Evolutionary conservation across 208 protist species (phyloP).

Genomic region (Naegleria fowleri): DNA sequence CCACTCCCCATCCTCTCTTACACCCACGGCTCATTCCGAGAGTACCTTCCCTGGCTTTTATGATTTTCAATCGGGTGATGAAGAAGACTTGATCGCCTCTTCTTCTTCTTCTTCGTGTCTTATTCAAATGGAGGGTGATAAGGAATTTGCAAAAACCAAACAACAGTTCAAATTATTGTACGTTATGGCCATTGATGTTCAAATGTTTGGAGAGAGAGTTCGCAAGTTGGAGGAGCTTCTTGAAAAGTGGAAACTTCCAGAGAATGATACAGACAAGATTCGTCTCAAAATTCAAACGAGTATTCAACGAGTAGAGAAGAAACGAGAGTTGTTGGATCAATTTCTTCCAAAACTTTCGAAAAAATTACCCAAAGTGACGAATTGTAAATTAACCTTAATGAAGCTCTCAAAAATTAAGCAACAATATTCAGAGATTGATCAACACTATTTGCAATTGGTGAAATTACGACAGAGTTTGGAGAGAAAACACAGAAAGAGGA

Average conservation of each 20-base stretch:
- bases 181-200: conserved; percentile 2
- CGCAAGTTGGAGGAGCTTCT: background rate
- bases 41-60: background rate
- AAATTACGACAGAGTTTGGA: background rate
- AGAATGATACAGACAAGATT: background rate
- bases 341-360: background rate
- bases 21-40: background rate
- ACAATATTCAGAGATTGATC: background rate
- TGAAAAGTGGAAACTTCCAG: background rate
- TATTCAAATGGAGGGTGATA: background rate
- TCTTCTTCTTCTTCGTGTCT: background rate
- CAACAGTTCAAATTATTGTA: conserved; percentile 1
- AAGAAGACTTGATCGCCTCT: background rate
- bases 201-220: background rate
- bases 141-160: conserved; percentile 4
- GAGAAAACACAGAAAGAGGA: background rate
- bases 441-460: background rate
- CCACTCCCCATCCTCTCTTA: background rate
- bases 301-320: background rate
- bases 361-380: background rate
- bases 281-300: background rate
- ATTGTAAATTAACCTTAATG: conserved; percentile 8
- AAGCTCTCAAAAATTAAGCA: background rate
- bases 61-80: background rate
- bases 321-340: background rate